Conservation (phyloP, 1,284 basidiomycete species). For the Malassezia globosa region DNA sequence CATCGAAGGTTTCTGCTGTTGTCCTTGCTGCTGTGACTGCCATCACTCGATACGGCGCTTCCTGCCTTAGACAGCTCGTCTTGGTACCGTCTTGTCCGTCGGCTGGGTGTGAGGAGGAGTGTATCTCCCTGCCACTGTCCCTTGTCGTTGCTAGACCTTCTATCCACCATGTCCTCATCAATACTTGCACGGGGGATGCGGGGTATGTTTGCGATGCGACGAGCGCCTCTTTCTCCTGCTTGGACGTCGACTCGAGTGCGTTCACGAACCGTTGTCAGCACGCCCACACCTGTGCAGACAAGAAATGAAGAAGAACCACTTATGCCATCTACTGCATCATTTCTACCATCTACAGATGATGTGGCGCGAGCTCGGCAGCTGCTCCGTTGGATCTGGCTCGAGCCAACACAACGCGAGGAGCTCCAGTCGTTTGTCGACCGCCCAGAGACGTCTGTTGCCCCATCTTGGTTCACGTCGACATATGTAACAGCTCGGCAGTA, state of each 20-base stretch:
- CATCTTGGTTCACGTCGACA: conserved; percentile 6
- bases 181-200: background rate
- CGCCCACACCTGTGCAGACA: background rate
- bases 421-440: conserved; percentile 4
- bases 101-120: too few species aligned
- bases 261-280: background rate
- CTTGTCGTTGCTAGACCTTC: too few species aligned
- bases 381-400: conserved; percentile 15
- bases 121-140: too few species aligned
- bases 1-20: too few species aligned
- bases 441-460: background rate
- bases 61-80: too few species aligned
- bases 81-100: too few species aligned
- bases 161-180: too few species aligned
- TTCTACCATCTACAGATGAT: background rate
- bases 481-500: conserved; percentile 9
- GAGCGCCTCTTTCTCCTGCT: background rate
- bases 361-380: conserved; percentile 12
- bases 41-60: too few species aligned
- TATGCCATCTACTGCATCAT: background rate
- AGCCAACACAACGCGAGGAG: conserved; percentile 2
- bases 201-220: background rate
- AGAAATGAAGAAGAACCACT: background rate
- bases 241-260: background rate
- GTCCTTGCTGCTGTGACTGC: too few species aligned